These are phyloP conservation scores for Kodamaea laetipori DNA, from an alignment of 805 yeast genomes.

Conservation along the genomic window DNA sequence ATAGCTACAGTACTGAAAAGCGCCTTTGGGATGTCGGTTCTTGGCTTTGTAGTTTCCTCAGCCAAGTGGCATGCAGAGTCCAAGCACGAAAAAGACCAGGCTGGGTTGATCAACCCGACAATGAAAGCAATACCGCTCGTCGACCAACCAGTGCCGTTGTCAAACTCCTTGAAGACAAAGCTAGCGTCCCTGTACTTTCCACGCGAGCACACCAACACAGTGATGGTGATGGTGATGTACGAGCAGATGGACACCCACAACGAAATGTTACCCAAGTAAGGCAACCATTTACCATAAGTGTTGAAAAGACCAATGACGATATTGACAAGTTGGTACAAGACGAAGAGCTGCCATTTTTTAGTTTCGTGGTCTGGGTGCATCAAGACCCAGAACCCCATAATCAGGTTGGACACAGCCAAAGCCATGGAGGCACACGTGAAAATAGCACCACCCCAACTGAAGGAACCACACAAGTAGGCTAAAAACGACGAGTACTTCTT, in stretches of 20 bases:
- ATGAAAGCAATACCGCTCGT: constrained; percentile 39
- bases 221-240: constrained; percentile 36
- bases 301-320: constrained; percentile 34
- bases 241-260: constrained; percentile 39
- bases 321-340: constrained; percentile 39
- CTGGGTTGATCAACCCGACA: constrained; percentile 41
- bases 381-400: constrained; percentile 42
- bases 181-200: constrained; percentile 34
- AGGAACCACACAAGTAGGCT: constrained; percentile 42
- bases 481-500: constrained; percentile 37
- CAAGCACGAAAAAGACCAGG: constrained; percentile 42
- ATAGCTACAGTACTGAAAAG: constrained; percentile 43
- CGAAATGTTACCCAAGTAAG: constrained; percentile 36
- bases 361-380: constrained; percentile 36
- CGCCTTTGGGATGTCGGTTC: constrained; percentile 41
- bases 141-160: constrained; percentile 33
- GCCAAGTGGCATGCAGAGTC: constrained; percentile 46
- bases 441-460: constrained; percentile 46
- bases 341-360: constrained; percentile 39
- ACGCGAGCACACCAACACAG: constrained; percentile 41
- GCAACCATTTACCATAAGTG: constrained; percentile 39
- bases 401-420: constrained; percentile 33
- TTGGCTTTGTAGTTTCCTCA: constrained; percentile 42
- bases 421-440: constrained; percentile 46
- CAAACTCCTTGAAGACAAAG: constrained; percentile 27